phyloP scores from a whole-genome alignment of 495 filamentous ascomycete species.

The Penicillium egyptiacum region DNA sequence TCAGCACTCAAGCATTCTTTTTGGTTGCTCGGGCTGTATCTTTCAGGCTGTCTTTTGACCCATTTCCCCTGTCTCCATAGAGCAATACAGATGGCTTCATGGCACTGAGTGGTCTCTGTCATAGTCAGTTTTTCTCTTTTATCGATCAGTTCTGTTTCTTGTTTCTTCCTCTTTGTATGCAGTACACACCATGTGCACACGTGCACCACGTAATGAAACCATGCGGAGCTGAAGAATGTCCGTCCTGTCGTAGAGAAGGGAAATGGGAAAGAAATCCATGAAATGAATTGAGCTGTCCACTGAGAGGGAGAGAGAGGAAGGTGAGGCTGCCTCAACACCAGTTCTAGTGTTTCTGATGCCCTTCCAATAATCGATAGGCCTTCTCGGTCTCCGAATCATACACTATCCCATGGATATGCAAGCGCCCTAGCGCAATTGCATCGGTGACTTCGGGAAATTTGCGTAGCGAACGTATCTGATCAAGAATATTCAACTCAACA shows the following conservation, averaged over 20 bases:
- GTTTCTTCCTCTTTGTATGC: background rate
- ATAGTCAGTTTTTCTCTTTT: background rate
- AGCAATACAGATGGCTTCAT: background rate
- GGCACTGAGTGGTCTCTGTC: background rate
- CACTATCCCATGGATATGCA: conserved; percentile 27
- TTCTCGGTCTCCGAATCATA: conserved; percentile 18
- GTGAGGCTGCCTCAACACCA: background rate
- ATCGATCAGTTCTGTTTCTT: background rate
- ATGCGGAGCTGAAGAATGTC: background rate
- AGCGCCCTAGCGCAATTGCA: conserved; percentile 13
- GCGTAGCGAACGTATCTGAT: conserved; percentile 22
- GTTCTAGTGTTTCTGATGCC: background rate
- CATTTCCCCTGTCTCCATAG: background rate
- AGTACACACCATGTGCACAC: background rate
- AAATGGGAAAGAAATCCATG: background rate
- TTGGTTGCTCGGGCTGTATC: background rate
- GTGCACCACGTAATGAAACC: no score
- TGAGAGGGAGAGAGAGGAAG: no score
- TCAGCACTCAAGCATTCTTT: background rate
- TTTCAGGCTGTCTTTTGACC: background rate
- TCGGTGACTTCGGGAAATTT: conserved; percentile 18
- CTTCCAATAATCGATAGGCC: conserved; percentile 10
- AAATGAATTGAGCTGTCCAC: background rate
- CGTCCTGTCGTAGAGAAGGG: background rate
- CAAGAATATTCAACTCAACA: conserved; percentile 28